Evolutionary conservation across 1,284 basidiomycete genomes (phyloP), one percentile per base, ranked within the genome.

Genomic region (Schizophyllum commune): DNA sequence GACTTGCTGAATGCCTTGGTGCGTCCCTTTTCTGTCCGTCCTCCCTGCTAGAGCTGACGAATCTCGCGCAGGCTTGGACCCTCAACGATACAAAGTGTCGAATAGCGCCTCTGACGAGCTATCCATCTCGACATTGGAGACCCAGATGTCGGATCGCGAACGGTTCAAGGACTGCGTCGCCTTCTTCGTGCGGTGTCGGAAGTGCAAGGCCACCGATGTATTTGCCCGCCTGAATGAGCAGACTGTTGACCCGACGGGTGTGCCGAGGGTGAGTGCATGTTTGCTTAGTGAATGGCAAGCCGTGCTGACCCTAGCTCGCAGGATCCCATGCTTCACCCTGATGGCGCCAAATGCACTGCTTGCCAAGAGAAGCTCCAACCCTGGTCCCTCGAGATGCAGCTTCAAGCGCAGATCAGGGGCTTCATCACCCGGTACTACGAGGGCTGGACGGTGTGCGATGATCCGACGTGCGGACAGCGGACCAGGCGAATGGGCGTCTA

Each of bases 1-100:
- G 96, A 32, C 76, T 99, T 15, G 97, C 97, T 0, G 94, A 98
- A 75, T 98, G 95, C 71, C 83, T 99, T 6, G 96, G 95, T 90
- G 68, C 61, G 83, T 74, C 5, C 33, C 21, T 62, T 9, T 2
- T 39, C 15, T 22, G 17, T 34, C 33, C 54, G 51, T 11, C 52
- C 51, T 13, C 17, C 15, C 57, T 33, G n/a, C 4, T 51, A 51
- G 9, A 53, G 58, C 32, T 59, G n/a, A 15, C 19, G 15, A 27
- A 27, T 47, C 21, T 53, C 39, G 3, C 21, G 4, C 63, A 92
- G 92, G 93, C 11, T 81, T 99, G 61, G 96, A 99, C 71, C 91
- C 94, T 3, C 76, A 82, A 32, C 86, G 90, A 54, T 98, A 91
- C 75, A 76, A 66, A 34, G 74, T 76, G 19, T 66, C 72, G 1